Percentiles rank a stretch among this genome's conserved stretches.
phyloP scores from a whole-genome alignment of 345 rosid species.

The Capsella bursapastoris region DNA sequence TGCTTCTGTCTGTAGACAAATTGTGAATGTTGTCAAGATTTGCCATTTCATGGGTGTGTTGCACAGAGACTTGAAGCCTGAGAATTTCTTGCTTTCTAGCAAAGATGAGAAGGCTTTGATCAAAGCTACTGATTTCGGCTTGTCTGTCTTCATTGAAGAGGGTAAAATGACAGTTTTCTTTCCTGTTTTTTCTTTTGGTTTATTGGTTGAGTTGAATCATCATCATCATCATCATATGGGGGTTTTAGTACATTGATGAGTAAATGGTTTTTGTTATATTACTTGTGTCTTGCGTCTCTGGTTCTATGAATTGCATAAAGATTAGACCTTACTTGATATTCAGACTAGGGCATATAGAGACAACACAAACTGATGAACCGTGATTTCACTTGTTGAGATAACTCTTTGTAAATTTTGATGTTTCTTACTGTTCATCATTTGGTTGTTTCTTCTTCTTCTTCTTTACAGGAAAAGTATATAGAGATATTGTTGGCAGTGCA shows the following conservation, averaged over 20 bases:
- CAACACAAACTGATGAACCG: not conserved
- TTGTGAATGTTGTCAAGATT: conserved; percentile 48
- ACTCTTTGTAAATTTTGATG: conserved; percentile 4
- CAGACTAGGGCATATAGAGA: not conserved
- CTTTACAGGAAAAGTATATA: conserved; percentile 64
- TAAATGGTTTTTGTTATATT: conserved; percentile 12
- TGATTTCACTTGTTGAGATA: conserved; percentile 10
- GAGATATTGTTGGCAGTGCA: conserved; percentile 80
- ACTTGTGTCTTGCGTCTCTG: conserved; percentile 8
- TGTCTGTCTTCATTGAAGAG: conserved; percentile 52
- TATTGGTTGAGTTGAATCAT: not conserved
- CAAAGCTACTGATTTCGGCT: conserved; percentile 48
- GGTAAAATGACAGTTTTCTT: conserved; percentile 24
- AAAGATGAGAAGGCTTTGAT: conserved; percentile 49
- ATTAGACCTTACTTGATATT: not conserved
- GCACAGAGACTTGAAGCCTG: conserved; percentile 95
- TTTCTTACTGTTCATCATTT: conserved; percentile 20
- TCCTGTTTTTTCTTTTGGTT: conserved; percentile 13
- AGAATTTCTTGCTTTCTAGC: conserved; percentile 50
- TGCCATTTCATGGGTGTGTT: conserved; percentile 81
- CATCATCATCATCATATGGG: not conserved
- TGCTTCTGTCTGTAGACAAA: conserved; percentile 47
- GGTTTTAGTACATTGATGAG: conserved; percentile 8
- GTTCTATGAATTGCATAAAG: conserved; percentile 20
- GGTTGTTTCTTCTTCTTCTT: conserved; percentile 29